Base-by-base conservation (phyloP, 345 rosid genomes). In the Pistacia atlantica region DNA sequence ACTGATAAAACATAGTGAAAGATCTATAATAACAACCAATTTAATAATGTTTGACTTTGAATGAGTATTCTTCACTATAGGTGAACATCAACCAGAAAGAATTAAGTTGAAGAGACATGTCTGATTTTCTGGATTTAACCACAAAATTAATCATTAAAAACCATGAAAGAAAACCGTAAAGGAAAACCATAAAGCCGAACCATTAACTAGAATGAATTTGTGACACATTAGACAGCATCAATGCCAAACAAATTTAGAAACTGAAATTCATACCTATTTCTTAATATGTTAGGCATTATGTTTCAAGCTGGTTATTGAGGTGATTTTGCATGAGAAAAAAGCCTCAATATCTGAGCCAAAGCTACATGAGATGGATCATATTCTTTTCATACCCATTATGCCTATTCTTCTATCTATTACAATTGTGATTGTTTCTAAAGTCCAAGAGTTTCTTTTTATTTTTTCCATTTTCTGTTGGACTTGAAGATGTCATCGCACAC, bases 51-150 rank as follows among this genome's bases (percentile, higher is more conserved):
- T 54, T 2, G 49, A 73, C 25, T 60, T 46, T 62, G 56, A 28
- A 18, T 62, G 49, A 49, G 31, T 12, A 11, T 73, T 12, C 57
- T 67, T 61, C 67, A 49, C 17, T 62, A 10, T 48, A 16, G 33
- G 52, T 25, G 20, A 73, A 33, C n/a, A 18, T 31, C 76, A 74
- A 35, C 51, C 33, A 51, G 49, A 55, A 9, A 75, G 20, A 28
- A 67, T 4, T 9, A 35, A n/a, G 17, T 22, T 51, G 16, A 59
- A 45, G 13, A 61, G 10, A 28, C 16, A 42, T 22, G 8, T 42
- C 38, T 20, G 17, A 6, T 57, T 18, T 69, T 69, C 28, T 20
- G 13, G 37, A 33, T 38, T 73, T 16, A 14, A 16, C 46, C 25
- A 22, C 7, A n/a, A 22, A 46, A 46, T 45, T 22, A 67, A 17